Base-by-base conservation (phyloP, 2,329 filamentous ascomycete species). In the Neofusicoccum sp. region DNA sequence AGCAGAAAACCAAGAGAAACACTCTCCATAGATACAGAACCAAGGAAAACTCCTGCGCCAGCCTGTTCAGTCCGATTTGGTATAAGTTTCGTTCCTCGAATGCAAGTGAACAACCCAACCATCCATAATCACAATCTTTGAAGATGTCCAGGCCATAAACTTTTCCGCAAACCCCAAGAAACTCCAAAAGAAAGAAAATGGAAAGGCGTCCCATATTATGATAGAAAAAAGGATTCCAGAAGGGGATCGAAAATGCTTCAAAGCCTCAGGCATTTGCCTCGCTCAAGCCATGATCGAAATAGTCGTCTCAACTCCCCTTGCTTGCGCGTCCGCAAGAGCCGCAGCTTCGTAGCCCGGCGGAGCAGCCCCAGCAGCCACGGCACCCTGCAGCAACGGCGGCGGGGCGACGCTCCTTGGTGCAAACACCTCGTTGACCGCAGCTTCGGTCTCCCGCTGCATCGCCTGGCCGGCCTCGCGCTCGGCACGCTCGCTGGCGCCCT, bases 311-410 rank as follows among this genome's bases (percentile, higher is more conserved):
- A 56, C 37, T 1, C 37, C 52, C 9, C 37, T 16, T 4, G 36
- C n/a, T 28, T 33, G 22, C 37, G 39, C 29, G 4, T 16, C 28
- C 28, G 37, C 52, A 3, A 56, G 22, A n/a, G 37, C 16, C n/a
- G n/a, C n/a, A 3, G 34, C 54, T 31, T 58, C 54, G 6, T 58
- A 58, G 8, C 54, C 54, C 4, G 54, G 54, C 31, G 54, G 54
- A 2, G 39, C 12, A 4, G 37, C 37, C 3, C 12, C 7, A 4
- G 22, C 43, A 11, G 11, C n/a, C 22, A 28, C 43, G 47, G 29
- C 34, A 12, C 29, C 47, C 7, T 49, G 29, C n/a, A 28, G 12
- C 14, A 58, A 44, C 6, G 11, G 39, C 12, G 54, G 54, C 54
- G 54, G 54, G 2, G 54, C 54, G 11, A 58, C 31, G 41, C 54